Conservation (phyloP, 176 grass and related monocot species). For the Phragmites australis region DNA sequence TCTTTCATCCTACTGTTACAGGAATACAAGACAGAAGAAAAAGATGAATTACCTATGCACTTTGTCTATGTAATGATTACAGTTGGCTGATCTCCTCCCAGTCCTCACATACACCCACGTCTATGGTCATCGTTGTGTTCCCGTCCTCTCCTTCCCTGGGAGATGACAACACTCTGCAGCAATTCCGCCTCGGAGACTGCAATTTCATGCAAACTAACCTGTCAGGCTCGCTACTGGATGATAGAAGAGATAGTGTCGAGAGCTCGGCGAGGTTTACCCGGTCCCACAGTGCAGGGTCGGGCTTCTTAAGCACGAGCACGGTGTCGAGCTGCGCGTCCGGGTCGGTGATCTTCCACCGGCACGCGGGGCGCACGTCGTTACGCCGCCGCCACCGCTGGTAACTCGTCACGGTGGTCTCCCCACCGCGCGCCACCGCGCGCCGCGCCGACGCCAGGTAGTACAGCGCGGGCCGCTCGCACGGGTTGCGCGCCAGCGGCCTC, state of each 20-base stretch:
- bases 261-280: constrained; percentile 52
- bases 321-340: constrained; percentile 74
- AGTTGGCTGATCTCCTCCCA: constrained; percentile 60
- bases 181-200: constrained; percentile 86
- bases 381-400: constrained; percentile 70
- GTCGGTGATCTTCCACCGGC: constrained; percentile 89
- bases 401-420: constrained; percentile 66
- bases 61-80: constrained; percentile 33
- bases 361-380: constrained; percentile 57
- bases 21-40: background rate
- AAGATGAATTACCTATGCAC: constrained; percentile 15
- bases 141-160: constrained; percentile 35
- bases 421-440: constrained; percentile 20
- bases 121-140: constrained; percentile 69
- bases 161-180: constrained; percentile 68
- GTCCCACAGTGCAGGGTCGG: constrained; percentile 76
- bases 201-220: constrained; percentile 1
- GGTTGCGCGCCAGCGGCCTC: constrained; percentile 68
- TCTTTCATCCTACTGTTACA: background rate
- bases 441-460: constrained; percentile 69
- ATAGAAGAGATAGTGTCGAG: background rate
- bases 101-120: constrained; percentile 70
- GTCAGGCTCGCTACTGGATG: constrained; percentile 10
- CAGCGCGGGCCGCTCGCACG: constrained; percentile 79
- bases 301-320: constrained; percentile 80